Percentiles rank a stretch among this genome's conserved stretches.
Conservation (phyloP, 2,329 filamentous ascomycete species). For the Botrytis elliptica region DNA sequence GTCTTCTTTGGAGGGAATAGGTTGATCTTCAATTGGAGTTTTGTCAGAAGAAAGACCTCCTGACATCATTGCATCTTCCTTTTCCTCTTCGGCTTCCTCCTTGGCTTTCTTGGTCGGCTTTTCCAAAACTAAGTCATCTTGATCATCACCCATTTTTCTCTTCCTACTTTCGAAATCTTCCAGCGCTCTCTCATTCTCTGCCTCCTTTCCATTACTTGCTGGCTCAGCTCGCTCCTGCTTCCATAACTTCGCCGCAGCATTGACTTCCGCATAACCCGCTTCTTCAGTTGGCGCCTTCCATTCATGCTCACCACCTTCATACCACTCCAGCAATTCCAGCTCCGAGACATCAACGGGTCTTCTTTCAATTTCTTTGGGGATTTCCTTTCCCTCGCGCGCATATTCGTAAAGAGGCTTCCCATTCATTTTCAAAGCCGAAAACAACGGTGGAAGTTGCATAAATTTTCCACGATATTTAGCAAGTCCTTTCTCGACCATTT, state of each 20-base stretch:
- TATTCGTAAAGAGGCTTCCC: conserved; percentile 97
- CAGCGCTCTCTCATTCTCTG: conserved; percentile 42
- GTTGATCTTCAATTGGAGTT: conserved; percentile 17
- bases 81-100: conserved; percentile 18
- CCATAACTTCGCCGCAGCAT: conserved; percentile 71
- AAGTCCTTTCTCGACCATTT: conserved; percentile 74
- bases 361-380: conserved; percentile 80
- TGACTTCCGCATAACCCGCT: conserved; percentile 71
- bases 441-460: conserved; percentile 87
- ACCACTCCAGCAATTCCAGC: conserved; percentile 80
- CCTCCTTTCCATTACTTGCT: conserved; percentile 10
- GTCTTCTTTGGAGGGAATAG: conserved; percentile 17
- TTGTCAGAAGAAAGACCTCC: conserved; percentile 34
- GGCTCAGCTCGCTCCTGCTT: conserved; percentile 52
- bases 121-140: conserved; percentile 38
- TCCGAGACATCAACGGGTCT: conserved; percentile 75
- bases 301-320: conserved; percentile 75
- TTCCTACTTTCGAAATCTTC: conserved; percentile 38
- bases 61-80: conserved; percentile 36
- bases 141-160: conserved; percentile 36
- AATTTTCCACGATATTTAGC: conserved; percentile 75
- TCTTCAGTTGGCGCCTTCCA: conserved; percentile 79
- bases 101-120: conserved; percentile 32
- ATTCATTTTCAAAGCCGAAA: conserved; percentile 87
- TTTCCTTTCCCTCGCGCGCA: conserved; percentile 81